phyloP scores from a whole-genome alignment of 768 basidiomycete species.

The Mycena epipterygia region DNA sequence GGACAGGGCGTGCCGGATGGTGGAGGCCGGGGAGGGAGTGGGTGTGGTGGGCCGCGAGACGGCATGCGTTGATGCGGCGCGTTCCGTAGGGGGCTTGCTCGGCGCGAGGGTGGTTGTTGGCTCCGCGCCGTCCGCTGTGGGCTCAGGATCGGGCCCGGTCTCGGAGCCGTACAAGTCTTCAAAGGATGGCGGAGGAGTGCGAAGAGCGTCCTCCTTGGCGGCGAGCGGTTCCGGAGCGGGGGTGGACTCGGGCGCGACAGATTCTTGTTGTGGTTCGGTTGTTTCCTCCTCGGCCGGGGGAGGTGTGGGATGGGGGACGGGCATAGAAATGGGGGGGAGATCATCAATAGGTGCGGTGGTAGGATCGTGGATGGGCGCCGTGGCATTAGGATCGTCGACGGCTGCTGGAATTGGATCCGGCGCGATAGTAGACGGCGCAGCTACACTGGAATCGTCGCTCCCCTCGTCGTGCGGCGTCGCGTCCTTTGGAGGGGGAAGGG shows the following conservation, averaged over 20 bases:
- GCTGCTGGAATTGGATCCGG: conserved; percentile 11
- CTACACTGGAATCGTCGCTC: conserved; percentile 18
- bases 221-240: neutral
- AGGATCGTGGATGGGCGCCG: neutral
- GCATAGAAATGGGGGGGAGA: neutral
- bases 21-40: conserved; percentile 6
- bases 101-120: neutral
- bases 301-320: neutral
- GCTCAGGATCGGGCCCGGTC: neutral
- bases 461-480: neutral
- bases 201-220: neutral
- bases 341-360: neutral
- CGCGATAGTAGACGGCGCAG: conserved; percentile 24
- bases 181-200: conserved; percentile 31
- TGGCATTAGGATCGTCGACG: neutral
- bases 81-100: neutral
- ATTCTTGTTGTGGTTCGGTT: neutral
- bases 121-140: neutral
- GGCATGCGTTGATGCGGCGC: neutral
- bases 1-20: conserved; percentile 24
- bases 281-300: neutral
- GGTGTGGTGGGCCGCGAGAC: neutral
- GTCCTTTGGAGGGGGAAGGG: conserved; percentile 12
- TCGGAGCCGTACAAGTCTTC: conserved; percentile 29
- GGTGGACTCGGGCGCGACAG: neutral